Percentiles rank a stretch among this genome's conserved stretches.
Conservation (phyloP, 1,284 basidiomycete species). For the Serendipita sp. region DNA sequence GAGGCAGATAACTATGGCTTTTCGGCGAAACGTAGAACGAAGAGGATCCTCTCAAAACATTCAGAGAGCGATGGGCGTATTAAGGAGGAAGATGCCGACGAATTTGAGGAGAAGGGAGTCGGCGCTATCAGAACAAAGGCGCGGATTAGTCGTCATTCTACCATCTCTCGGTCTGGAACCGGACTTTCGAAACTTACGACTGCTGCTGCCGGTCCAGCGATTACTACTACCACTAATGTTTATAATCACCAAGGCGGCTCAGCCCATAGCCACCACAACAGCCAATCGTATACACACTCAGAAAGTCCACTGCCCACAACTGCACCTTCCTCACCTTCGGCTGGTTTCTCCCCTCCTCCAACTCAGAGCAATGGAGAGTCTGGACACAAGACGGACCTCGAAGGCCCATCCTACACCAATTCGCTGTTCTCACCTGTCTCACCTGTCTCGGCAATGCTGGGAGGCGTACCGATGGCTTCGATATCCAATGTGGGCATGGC, state of each 20-base stretch:
- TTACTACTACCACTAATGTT: neutral
- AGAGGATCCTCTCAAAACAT: conserved; percentile 8
- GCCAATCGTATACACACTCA: conserved; percentile 4
- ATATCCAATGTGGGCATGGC: neutral
- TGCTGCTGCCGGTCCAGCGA: neutral
- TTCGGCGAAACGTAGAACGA: conserved; percentile 11
- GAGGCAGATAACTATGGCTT: conserved; percentile 7
- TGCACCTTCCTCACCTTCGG: neutral
- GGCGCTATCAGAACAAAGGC: neutral
- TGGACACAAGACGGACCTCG: neutral
- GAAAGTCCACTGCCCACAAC: conserved; percentile 5
- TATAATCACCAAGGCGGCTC: neutral
- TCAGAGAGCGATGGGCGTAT: neutral
- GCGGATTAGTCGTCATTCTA: neutral
- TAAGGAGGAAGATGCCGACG: conserved; percentile 1
- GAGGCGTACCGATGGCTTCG: neutral
- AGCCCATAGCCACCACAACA: neutral
- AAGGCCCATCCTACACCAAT: neutral
- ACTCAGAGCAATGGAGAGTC: neutral
- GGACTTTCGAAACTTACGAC: neutral
- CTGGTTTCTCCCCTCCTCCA: neutral
- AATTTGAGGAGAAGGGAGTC: conserved; percentile 4
- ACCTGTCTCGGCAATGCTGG: neutral
- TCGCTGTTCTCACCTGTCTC: neutral
- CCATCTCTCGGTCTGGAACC: neutral